Evolutionary conservation across 352 stramenopile genomes (phyloP), one percentile per base, ranked within the genome.

Genomic region (Peronospora farinosa): DNA sequence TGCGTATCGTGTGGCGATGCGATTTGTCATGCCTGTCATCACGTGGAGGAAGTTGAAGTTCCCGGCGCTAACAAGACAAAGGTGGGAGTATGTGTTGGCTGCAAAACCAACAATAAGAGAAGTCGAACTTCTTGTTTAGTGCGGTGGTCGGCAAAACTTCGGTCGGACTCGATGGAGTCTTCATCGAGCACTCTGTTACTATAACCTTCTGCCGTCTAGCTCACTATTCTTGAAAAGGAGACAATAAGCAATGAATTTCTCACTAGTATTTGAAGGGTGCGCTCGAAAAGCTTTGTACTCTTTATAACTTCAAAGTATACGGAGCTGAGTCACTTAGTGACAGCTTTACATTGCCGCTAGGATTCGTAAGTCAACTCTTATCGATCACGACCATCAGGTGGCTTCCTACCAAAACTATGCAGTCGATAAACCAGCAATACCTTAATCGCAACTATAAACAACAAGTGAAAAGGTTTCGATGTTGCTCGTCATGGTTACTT

Each of bases 1-100:
- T 85, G 74, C 48, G 57, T 65, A 7, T 54, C 60, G 3, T 85
- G 70, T 50, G 74, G 74, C 5, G 58, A 78, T 32, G 74, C 65
- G 11, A 67, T 85, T 38, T 85, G 74, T 44, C 54, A 64, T 12
- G 47, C 65, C 2, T 84, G 72, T 42, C 60, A 64, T 23, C 35
- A 65, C 27, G 47, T 67, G 1, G 64, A 71, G 37, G 46, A 57
- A n/a, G 54, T 79, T 21, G 55, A 78, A 30, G 19, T 79, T 10
- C 52, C 61, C 2, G 60, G 63, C 9, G 60, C 42, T 7, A 50
- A 47, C 15, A 60, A 64, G 23, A 67, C 40, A 9, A 47, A 17
- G 2, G 54, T 68, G 17, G 53, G 59, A 3, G 33, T 75, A 28
- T 75, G 66, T 40, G 52, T 72, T 1, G 44, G 48, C 7, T 75